These are phyloP conservation scores for Digitaria exilis DNA, from an alignment of 202 grass and related monocot genomes.

Conservation along the genomic window DNA sequence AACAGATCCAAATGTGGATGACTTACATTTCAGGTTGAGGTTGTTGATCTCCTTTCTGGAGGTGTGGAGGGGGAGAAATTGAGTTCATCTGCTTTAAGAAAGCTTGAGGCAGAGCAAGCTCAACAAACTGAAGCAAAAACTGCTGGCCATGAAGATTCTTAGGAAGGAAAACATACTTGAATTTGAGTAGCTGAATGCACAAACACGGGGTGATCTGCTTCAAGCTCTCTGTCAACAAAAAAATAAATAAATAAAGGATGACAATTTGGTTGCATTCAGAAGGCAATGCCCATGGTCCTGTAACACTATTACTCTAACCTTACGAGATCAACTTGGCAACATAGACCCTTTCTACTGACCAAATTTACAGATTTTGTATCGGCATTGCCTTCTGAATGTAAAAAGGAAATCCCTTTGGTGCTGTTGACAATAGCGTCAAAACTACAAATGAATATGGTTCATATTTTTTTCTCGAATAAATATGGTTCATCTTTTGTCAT, in stretches of 20 bases:
- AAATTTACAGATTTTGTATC: conserved; percentile 42
- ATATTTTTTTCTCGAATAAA: conserved; percentile 11
- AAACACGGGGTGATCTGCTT: neutral
- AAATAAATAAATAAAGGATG: neutral
- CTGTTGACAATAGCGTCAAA: conserved; percentile 26
- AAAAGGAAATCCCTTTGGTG: conserved; percentile 10
- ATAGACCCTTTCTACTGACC: conserved; percentile 36
- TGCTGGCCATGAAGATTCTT: conserved; percentile 36
- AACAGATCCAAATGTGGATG: conserved; percentile 7
- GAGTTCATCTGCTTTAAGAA: conserved; percentile 66
- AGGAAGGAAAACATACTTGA: neutral
- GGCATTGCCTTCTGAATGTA: conserved; percentile 33
- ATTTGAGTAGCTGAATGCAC: conserved; percentile 26
- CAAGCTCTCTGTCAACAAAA: conserved; percentile 18
- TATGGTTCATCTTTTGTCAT: neutral
- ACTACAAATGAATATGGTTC: conserved; percentile 19
- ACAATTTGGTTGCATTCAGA: conserved; percentile 14
- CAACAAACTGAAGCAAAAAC: conserved; percentile 26
- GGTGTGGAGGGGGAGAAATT: conserved; percentile 46
- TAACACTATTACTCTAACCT: conserved; percentile 34
- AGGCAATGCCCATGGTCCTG: conserved; percentile 23
- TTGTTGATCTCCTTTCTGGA: conserved; percentile 69
- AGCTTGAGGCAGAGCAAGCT: conserved; percentile 48
- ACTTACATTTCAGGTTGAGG: conserved; percentile 58
- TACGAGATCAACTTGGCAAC: conserved; percentile 37